Base-by-base conservation (phyloP, 2,329 filamentous ascomycete species). In the Pseudogymnoascus sp. region DNA sequence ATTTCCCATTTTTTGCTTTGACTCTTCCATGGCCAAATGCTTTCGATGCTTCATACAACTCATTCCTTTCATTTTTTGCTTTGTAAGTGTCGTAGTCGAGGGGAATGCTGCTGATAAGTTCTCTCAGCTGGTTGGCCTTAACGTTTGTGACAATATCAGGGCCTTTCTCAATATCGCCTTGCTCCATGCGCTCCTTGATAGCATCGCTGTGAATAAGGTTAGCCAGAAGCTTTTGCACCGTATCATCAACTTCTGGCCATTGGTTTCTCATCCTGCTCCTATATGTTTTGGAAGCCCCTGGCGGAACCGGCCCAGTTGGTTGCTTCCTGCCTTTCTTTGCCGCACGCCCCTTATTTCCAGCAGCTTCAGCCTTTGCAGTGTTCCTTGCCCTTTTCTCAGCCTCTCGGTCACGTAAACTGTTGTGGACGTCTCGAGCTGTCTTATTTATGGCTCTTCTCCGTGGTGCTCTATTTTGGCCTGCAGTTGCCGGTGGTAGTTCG, bases 1-100 rank as follows among this genome's bases (percentile, higher is more conserved):
- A 82, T 29, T 72, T 69, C 0, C 73, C 74, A 61, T 70, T 45
- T 0, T 69, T 66, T 2, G 71, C 69, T 16, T 69, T 77, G 4
- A 76, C 74, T 3, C 69, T 66, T 0, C 72, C 74, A 1, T 67
- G 68, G 0, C 78, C 77, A 66, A 82, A 81, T 4, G 76, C 71
- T 47, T 72, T 77, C 1, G 73, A 75, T 0, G 79, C 79, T 7
- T 72, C 66, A 0, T 74, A 14, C 0, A 82, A 69, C 7, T 68
- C 69, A 1, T 64, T 69, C 65, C 73, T 77, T 59, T 82, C 78
- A 8, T 45, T 67, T 21, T 60, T 65, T 5, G 66, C 66, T 5
- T 63, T 64, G 4, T 61, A 6, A 4, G 34, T 12, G 12, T 68
- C 63, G 14, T 60, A 65, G 23, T 65, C 66, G 6, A 65, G 29